Conservation (phyloP, 768 basidiomycete species). For the Mycena maculata region DNA sequence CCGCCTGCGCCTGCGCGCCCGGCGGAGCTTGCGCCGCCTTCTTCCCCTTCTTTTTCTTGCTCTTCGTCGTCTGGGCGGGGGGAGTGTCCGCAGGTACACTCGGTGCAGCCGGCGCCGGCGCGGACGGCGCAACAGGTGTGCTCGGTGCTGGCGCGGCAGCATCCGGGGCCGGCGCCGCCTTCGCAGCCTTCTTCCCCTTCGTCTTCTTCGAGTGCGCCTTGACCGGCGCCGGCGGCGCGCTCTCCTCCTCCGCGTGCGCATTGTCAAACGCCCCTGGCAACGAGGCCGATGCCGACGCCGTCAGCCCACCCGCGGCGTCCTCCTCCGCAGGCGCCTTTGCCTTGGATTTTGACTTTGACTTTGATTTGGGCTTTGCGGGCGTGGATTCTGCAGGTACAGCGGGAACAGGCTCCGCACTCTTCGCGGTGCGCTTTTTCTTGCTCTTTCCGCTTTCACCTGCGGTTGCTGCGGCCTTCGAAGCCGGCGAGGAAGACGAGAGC, state of each 20-base stretch:
- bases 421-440: conserved; percentile 2
- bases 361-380: conserved; percentile 9
- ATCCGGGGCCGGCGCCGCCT: too few relatives aligned
- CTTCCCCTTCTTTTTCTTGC: conserved; percentile 39
- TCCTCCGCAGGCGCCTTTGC: conserved; percentile 2
- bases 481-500: not conserved
- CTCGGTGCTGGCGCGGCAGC: not conserved
- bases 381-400: not conserved
- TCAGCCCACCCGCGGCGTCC: not conserved
- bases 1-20: conserved; percentile 34
- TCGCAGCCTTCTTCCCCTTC: not conserved
- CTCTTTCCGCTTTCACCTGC: conserved; percentile 10
- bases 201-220: conserved; percentile 34
- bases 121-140: conserved; percentile 16
- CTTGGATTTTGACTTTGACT: conserved; percentile 12
- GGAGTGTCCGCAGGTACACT: not conserved
- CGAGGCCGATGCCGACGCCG: not conserved
- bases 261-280: conserved; percentile 23
- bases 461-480: not conserved
- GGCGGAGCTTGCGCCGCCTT: conserved; percentile 46
- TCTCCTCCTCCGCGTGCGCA: not conserved
- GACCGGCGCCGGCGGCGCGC: not conserved
- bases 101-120: not conserved
- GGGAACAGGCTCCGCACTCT: not conserved
- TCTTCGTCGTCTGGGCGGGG: conserved; percentile 3